Conservation (phyloP, 2,329 filamentous ascomycete genomes). For the Colletotrichum euphorbiae region DNA sequence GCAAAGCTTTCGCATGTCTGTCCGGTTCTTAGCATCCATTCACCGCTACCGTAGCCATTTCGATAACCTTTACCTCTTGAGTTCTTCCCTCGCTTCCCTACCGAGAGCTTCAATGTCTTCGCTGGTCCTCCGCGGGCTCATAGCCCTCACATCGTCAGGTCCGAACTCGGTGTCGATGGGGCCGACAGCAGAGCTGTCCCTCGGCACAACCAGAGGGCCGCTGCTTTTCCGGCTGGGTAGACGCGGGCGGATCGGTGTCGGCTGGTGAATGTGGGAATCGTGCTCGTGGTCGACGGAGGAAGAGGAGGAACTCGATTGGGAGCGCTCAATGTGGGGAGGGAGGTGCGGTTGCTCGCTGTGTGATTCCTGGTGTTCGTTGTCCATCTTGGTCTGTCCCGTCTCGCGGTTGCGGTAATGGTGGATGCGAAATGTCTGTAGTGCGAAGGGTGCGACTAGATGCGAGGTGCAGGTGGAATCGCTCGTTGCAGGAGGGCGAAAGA, state of each 20-base stretch:
- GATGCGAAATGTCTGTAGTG: not conserved
- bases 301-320: constrained; percentile 49
- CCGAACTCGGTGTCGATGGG: constrained; percentile 81
- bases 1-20: constrained; percentile 89
- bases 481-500: constrained; percentile 16
- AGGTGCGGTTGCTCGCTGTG: constrained; percentile 41
- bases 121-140: constrained; percentile 92
- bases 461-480: not conserved
- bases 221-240: constrained; percentile 82
- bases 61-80: constrained; percentile 62
- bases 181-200: constrained; percentile 79
- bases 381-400: constrained; percentile 35
- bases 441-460: not conserved
- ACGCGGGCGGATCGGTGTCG: constrained; percentile 70
- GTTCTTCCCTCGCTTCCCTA: constrained; percentile 79
- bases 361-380: constrained; percentile 42
- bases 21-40: not conserved
- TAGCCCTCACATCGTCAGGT: constrained; percentile 88
- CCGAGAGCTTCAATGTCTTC: constrained; percentile 91
- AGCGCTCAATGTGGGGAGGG: constrained; percentile 52
- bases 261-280: constrained; percentile 59
- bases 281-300: constrained; percentile 48
- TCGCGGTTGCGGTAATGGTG: not conserved
- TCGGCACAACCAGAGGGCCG: constrained; percentile 83
- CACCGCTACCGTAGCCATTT: not conserved